Conservation (phyloP, 345 rosid species). For the Hevea brasiliensis region DNA sequence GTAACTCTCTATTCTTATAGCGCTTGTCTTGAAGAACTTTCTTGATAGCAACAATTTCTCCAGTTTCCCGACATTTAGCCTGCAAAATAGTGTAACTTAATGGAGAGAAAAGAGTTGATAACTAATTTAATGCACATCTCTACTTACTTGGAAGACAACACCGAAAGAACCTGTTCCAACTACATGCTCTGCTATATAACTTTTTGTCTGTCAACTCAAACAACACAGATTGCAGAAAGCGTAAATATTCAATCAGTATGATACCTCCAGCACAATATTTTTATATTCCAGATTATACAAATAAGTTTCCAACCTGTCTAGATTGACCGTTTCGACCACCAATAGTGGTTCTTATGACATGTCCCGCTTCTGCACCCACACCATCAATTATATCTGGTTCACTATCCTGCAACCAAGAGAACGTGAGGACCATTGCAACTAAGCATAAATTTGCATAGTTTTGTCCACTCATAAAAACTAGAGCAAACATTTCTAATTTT, state of each 20-base stretch:
- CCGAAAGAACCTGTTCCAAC: conserved; percentile 97
- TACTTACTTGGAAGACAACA: conserved; percentile 86
- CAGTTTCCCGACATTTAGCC: conserved; percentile 98
- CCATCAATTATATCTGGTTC: conserved; percentile 85
- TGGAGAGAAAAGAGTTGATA: background rate
- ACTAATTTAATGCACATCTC: conserved; percentile 15
- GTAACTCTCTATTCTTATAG: conserved; percentile 92
- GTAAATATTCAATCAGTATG: conserved; percentile 6
- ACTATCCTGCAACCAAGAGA: conserved; percentile 69
- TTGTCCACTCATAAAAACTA: background rate
- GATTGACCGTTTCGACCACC: conserved; percentile 93
- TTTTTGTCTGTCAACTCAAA: conserved; percentile 60
- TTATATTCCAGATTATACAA: conserved; percentile 3
- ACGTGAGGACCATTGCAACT: background rate
- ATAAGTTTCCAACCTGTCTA: conserved; percentile 58
- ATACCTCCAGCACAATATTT: background rate
- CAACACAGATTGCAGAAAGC: conserved; percentile 19
- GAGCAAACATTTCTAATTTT: background rate
- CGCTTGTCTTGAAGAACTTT: conserved; percentile 98
- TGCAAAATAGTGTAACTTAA: conserved; percentile 29
- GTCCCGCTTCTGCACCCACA: conserved; percentile 89
- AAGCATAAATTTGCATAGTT: background rate
- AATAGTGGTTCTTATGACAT: conserved; percentile 79
- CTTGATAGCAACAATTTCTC: conserved; percentile 92
- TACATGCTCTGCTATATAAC: conserved; percentile 90